Percentiles rank a stretch among this genome's conserved stretches.
phyloP scores from a whole-genome alignment of 345 rosid species.

The Murraya koenigii region DNA sequence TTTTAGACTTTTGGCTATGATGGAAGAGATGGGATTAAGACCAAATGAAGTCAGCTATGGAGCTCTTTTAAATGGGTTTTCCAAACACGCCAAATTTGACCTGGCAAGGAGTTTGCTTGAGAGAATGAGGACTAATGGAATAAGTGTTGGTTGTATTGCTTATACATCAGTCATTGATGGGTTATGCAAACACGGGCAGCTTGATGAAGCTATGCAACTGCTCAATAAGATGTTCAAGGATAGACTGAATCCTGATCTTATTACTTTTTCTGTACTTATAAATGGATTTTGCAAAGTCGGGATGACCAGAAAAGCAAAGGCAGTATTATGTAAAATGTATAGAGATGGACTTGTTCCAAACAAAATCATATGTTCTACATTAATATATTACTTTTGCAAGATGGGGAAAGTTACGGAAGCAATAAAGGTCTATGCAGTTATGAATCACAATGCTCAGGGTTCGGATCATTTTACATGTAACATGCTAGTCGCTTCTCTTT shows the following conservation, averaged over 20 bases:
- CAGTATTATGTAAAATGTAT: conserved; percentile 63
- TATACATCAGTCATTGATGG: conserved; percentile 78
- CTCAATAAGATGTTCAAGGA: conserved; percentile 55
- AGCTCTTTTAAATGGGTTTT: conserved; percentile 66
- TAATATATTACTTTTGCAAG: conserved; percentile 57
- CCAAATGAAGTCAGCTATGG: conserved; percentile 71
- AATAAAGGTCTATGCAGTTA: conserved; percentile 33
- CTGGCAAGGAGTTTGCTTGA: conserved; percentile 54
- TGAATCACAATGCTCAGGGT: conserved; percentile 45
- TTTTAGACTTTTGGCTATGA: conserved; percentile 50
- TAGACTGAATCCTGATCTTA: conserved; percentile 61
- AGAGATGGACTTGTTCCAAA: conserved; percentile 65
- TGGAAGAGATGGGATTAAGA: conserved; percentile 50
- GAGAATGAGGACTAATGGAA: conserved; percentile 60
- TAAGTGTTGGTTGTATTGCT: conserved; percentile 47
- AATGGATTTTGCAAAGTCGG: conserved; percentile 69
- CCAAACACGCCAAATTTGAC: conserved; percentile 59
- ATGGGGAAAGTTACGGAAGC: conserved; percentile 57
- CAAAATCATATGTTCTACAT: conserved; percentile 49
- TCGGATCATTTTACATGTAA: conserved; percentile 55
- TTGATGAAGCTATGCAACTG: conserved; percentile 58
- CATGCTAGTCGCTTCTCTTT: conserved; percentile 55
- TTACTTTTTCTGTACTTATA: conserved; percentile 74
- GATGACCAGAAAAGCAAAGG: conserved; percentile 43
- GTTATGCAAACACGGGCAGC: conserved; percentile 57